Base-by-base conservation (phyloP, 805 yeast species). In the Candida loeiensis region DNA sequence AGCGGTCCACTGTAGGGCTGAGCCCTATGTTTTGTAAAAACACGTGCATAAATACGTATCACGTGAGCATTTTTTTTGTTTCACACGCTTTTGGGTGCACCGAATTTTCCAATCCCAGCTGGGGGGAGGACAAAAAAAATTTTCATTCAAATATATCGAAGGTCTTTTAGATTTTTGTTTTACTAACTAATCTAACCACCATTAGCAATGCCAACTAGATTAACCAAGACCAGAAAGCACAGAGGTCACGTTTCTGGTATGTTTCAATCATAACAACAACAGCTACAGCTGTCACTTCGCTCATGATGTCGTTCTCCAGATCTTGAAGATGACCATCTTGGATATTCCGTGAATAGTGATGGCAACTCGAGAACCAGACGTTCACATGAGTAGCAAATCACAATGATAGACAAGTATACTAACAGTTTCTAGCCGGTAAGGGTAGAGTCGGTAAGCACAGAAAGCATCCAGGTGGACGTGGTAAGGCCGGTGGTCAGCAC, bases 361-460 rank as follows among this genome's bases (percentile, higher is more conserved):
- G n/a, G n/a, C n/a, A n/a, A n/a, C n/a, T n/a, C n/a, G n/a, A n/a
- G n/a, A n/a, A n/a, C n/a, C n/a, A n/a, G n/a, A n/a, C n/a, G n/a
- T n/a, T n/a, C n/a, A n/a, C n/a, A n/a, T n/a, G n/a, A n/a, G n/a
- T n/a, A n/a, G n/a, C n/a, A n/a, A n/a, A n/a, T n/a, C n/a, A n/a
- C n/a, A n/a, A n/a, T n/a, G n/a, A n/a, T n/a, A 25, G 18, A 25
- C 30, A 17, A 7, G n/a, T 27, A 46, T 64, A 64, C 71, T 64
- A 64, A 64, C 71, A 45, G 42, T 35, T 60, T 64, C 13, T 36
- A 85, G 98, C 98, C 95, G 99, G 99, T 87, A 83, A 91, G 76
- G 99, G 99, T 86, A 95, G 99, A 83, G 78, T 93, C 76, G 99
- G 99, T 78, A 93, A 93, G 85, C 99, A 93, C 95, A 90, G 99